phyloP scores from a whole-genome alignment of 2,329 filamentous ascomycete species.

The Ilyonectria destructans region DNA sequence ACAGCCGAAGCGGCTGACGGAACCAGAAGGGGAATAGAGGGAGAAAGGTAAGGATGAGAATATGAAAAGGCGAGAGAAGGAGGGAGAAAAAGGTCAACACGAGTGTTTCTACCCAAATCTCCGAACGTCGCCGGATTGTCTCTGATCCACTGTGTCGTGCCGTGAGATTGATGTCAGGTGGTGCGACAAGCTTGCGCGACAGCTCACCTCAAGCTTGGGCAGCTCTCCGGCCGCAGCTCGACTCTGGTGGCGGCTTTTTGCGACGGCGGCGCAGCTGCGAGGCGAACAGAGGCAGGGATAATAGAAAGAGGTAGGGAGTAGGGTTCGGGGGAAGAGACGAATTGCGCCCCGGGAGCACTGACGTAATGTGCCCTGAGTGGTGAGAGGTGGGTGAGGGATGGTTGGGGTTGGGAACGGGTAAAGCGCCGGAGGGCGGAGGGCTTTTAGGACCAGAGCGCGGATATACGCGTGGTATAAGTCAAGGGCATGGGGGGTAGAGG shows the following conservation, averaged over 20 bases:
- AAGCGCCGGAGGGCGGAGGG: conserved; percentile 1
- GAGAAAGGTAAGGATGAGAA: neutral
- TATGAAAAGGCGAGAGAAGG: neutral
- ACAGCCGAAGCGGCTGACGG: neutral
- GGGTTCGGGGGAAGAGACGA: conserved; percentile 39
- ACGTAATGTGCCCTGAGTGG: conserved; percentile 46
- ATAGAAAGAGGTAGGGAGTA: conserved; percentile 33
- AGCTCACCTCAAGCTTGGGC: conserved; percentile 44
- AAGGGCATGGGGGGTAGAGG: neutral
- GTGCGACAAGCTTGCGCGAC: conserved; percentile 37
- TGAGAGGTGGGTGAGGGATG: conserved; percentile 5
- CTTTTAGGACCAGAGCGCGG: neutral
- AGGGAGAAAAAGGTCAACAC: conserved; percentile 25
- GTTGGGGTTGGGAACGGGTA: conserved; percentile 2
- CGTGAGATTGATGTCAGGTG: conserved; percentile 48
- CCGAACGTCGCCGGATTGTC: conserved; percentile 37
- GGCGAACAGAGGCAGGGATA: conserved; percentile 21
- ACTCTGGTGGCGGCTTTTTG: conserved; percentile 9
- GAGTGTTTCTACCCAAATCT: conserved; percentile 38
- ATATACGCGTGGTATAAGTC: conserved; percentile 6
- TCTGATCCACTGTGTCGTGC: conserved; percentile 35
- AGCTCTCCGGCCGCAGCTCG: conserved; percentile 45
- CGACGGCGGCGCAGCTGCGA: conserved; percentile 27
- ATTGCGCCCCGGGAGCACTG: conserved; percentile 43
- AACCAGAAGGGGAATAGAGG: neutral